These are phyloP conservation scores for Stephanocyclus meneghinianus DNA, from an alignment of 352 stramenopile genomes.

Conservation along the genomic window DNA sequence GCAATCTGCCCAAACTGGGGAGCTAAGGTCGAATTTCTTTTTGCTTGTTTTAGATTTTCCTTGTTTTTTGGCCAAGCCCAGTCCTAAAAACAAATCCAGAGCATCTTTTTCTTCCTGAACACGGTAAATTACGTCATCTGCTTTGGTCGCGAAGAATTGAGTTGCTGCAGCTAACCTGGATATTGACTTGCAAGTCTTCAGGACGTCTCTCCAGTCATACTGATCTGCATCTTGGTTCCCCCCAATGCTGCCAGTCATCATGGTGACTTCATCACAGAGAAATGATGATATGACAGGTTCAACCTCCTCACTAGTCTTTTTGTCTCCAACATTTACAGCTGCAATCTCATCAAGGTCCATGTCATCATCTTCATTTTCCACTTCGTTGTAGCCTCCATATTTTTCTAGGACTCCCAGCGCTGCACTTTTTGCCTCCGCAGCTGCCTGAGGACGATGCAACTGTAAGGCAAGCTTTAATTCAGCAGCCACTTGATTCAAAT, in stretches of 20 bases:
- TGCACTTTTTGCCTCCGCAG: constrained; percentile 56
- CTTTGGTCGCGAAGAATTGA: constrained; percentile 60
- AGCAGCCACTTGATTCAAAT: constrained; percentile 67
- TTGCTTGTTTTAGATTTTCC: constrained; percentile 41
- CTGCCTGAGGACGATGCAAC: constrained; percentile 57
- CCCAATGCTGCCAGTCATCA: constrained; percentile 71
- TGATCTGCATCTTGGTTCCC: constrained; percentile 66
- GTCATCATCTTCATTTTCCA: constrained; percentile 63
- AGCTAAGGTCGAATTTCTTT: constrained; percentile 51
- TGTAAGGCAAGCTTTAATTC: constrained; percentile 67
- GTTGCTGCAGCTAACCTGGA: constrained; percentile 65
- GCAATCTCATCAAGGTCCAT: constrained; percentile 56
- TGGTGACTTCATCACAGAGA: constrained; percentile 67
- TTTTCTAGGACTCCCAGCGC: constrained; percentile 71
- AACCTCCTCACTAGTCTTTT: constrained; percentile 37
- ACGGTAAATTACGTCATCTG: constrained; percentile 55
- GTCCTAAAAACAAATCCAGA: constrained; percentile 44
- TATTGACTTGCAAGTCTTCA: constrained; percentile 73
- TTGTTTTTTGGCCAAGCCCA: constrained; percentile 19
- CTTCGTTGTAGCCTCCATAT: constrained; percentile 67
- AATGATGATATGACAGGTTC: constrained; percentile 58
- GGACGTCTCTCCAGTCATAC: constrained; percentile 70
- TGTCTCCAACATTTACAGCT: constrained; percentile 28
- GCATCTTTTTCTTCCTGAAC: constrained; percentile 58
- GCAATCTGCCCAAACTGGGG: constrained; percentile 72